Base-by-base conservation (phyloP, 805 yeast species). In the Candida boleticola region DNA sequence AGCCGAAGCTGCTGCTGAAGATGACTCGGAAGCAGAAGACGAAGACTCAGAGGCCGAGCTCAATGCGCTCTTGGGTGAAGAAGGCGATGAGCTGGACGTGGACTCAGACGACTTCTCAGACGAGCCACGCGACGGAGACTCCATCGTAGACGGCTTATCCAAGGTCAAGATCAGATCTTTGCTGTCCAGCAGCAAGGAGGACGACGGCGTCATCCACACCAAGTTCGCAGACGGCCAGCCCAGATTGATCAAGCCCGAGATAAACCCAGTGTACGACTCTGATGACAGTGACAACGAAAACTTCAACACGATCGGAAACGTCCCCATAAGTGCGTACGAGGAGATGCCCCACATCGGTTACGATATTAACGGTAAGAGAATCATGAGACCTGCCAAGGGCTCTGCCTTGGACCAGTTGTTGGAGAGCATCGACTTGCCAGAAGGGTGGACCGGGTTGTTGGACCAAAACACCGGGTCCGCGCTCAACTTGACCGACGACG, bases 351-450 rank as follows among this genome's bases (percentile, higher is more conserved):
- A 93, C 60, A 81, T 93, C 46, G 98, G 99, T 44, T 93, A 93
- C 63, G 92, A 89, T 61, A 90, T 93, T 55, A 93, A 93, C 61
- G 99, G 99, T 57, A 92, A 90, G 61, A 80, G 99, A 59, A 90
- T 93, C 58, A 92, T 93, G 98, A 81, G 99, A 63, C 99, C 99
- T 10, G 99, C 98, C 7, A 85, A 88, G 55, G 96, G 97, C 11
- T 82, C 95, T 44, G 99, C 98, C 1, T 75, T 93, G 50, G 98
- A 93, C 57, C 85, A 84, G 55, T 75, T 93, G 48, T 70, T 93
- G 50, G 99, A 92, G 57, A 74, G 82, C 23, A 93, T 93, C 46
- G 99, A 93, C 47, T 73, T 93, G 49, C 99, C 99, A 11, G 95
- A 88, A 65, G 99, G 99, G 20, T 93, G 98, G 98, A 93, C 99